Percentiles rank a stretch among this genome's conserved stretches.
phyloP scores from a whole-genome alignment of 345 rosid genomes.

The Alliaria petiolata region DNA sequence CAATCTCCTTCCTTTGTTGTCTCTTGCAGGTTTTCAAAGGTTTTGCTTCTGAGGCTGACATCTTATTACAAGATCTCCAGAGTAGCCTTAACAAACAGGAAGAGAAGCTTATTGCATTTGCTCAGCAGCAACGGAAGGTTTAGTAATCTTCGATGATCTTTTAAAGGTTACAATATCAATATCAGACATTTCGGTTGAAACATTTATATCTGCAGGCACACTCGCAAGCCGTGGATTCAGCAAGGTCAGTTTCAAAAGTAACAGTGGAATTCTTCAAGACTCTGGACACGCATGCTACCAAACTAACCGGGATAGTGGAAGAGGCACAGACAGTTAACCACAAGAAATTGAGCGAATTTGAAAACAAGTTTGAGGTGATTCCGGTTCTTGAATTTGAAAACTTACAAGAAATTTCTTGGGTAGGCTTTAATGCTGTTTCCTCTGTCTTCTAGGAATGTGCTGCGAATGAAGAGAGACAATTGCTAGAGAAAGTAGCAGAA shows the following conservation, averaged over 20 bases:
- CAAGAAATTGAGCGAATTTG: slow-evolving; percentile 68
- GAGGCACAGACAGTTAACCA: slow-evolving; percentile 84
- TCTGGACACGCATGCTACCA: slow-evolving; percentile 68
- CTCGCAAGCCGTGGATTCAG: slow-evolving; percentile 73
- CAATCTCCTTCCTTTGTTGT: slow-evolving; percentile 18
- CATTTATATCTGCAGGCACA: slow-evolving; percentile 62
- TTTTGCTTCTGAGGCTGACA: slow-evolving; percentile 88
- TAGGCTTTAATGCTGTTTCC: neutral
- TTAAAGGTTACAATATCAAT: neutral
- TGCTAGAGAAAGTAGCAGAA: slow-evolving; percentile 89
- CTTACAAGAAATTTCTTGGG: neutral
- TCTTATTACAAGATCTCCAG: slow-evolving; percentile 74
- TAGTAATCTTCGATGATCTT: slow-evolving; percentile 11
- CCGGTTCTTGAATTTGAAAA: slow-evolving; percentile 2
- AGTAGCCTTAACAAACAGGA: slow-evolving; percentile 72
- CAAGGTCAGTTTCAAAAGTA: slow-evolving; percentile 76
- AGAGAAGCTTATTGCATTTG: slow-evolving; percentile 69
- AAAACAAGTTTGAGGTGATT: slow-evolving; percentile 90
- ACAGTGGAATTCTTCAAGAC: slow-evolving; percentile 73
- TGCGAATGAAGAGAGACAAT: slow-evolving; percentile 78
- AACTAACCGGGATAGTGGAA: slow-evolving; percentile 62
- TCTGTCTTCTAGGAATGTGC: slow-evolving; percentile 64
- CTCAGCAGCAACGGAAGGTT: slow-evolving; percentile 85
- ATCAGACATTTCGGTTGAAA: neutral
- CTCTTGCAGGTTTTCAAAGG: slow-evolving; percentile 73